phyloP scores from a whole-genome alignment of 345 rosid genomes.

The Reutealis trisperma region DNA sequence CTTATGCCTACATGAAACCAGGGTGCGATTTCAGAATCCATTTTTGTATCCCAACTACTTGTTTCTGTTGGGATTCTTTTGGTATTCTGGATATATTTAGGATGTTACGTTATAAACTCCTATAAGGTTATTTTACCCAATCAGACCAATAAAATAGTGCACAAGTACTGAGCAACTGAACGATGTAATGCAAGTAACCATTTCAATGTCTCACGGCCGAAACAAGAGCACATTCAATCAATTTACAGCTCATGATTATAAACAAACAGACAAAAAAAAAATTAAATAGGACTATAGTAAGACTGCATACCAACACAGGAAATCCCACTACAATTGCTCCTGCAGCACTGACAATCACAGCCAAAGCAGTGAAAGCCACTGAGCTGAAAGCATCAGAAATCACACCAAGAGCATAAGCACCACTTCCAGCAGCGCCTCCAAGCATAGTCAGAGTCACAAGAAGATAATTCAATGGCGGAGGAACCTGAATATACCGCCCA shows the following conservation, averaged over 20 bases:
- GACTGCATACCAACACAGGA: conserved; percentile 72
- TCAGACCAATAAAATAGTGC: background rate
- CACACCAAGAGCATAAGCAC: conserved; percentile 84
- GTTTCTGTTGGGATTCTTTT: too few species aligned
- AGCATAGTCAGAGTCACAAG: conserved; percentile 87
- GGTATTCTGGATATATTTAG: too few species aligned
- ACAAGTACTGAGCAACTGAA: background rate
- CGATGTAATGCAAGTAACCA: background rate
- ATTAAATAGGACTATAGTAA: background rate
- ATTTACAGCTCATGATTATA: background rate
- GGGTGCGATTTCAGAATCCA: too few species aligned
- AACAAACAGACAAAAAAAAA: background rate
- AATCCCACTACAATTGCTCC: conserved; percentile 95
- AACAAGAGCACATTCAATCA: background rate
- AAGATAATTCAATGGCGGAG: conserved; percentile 82
- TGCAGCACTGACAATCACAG: conserved; percentile 84
- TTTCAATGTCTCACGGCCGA: background rate
- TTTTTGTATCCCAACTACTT: too few species aligned
- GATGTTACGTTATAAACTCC: background rate
- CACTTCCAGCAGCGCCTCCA: conserved; percentile 92
- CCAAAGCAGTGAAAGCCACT: conserved; percentile 66
- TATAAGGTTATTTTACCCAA: background rate
- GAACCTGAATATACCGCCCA: conserved; percentile 94
- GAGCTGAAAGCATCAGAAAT: conserved; percentile 83
- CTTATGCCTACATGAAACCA: background rate